phyloP scores from a whole-genome alignment of 2,329 filamentous ascomycete genomes.

The Aspergillus chevalieri region DNA sequence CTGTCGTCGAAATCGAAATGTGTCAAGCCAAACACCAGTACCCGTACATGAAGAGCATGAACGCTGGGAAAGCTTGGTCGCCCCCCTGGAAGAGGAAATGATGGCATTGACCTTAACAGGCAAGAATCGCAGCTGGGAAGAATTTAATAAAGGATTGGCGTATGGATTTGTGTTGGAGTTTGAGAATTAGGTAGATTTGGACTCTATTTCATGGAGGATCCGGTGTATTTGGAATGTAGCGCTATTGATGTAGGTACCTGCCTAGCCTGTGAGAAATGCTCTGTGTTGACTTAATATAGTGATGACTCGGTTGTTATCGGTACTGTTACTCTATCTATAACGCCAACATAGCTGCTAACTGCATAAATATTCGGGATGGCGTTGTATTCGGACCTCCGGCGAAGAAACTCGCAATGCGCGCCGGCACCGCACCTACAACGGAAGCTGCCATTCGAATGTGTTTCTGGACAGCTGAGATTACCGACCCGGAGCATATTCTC shows the following conservation, averaged over 20 bases:
- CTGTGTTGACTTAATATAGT: not conserved
- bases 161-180: slow-evolving; percentile 4
- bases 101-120: not conserved
- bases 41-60: slow-evolving; percentile 4
- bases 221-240: not conserved
- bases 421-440: slow-evolving; percentile 1
- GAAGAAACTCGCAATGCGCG: not conserved
- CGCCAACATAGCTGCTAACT: not conserved
- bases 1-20: not conserved
- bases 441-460: slow-evolving; percentile 2
- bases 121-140: slow-evolving; percentile 5
- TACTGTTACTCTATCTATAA: not conserved
- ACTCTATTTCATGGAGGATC: not conserved
- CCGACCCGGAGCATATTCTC: slow-evolving; percentile 2
- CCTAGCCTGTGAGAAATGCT: too few species aligned
- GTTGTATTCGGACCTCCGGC: slow-evolving; percentile 1
- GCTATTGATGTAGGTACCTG: not conserved
- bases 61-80: not conserved
- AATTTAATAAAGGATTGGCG: slow-evolving; percentile 1
- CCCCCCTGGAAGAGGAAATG: not conserved
- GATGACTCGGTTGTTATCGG: not conserved
- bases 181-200: slow-evolving; percentile 1
- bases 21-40: not conserved
- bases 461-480: slow-evolving; percentile 4
- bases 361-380: slow-evolving; percentile 1